Base-by-base conservation (phyloP, 371 early-diverging fungal species). In the Syncephalastrum sp. region DNA sequence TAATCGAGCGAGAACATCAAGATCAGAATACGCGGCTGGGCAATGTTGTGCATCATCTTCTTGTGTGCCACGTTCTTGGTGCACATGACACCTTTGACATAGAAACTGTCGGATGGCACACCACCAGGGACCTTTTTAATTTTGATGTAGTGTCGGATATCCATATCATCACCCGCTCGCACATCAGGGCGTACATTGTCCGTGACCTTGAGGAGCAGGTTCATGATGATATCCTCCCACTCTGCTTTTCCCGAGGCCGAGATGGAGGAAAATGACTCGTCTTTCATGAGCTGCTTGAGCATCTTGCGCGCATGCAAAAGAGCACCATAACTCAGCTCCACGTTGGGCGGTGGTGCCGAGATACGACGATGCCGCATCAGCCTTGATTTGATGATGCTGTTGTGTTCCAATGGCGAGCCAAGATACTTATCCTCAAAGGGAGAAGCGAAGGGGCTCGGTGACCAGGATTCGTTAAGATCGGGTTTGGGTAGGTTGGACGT, bases 71-170 rank as follows among this genome's bases (percentile, higher is more conserved):
- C 80, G 60, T 91, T 90, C 65, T 95, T 96, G n/a, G 93, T 84
- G 63, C 89, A 93, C 15, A 96, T 94, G 0, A 95, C 83, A 1
- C 94, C 95, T 44, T 87, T 77, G 29, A 97, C 82, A 68, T 91
- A 95, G 53, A 88, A 83, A 43, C 90, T 88, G 61, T 95, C 92
- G 15, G 70, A 54, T 0, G 94, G 92, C 16, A 67, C 15, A 0
- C 94, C 97, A 12, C 97, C 97, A 0, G 96, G 92, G 15, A 97
- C 89, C 59, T 89, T 90, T 68, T 98, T 98, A 68, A 97, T 91
- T 63, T 95, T 95, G 56, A 98, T 88, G 57, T 91, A 94, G 25
- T 91, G 88, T 16, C 93, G 83, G 19, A 95, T 84, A 65, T 97
- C 96, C 77, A 94, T 94, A 56, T 82, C 82, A 59, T 95, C 94